Percentiles rank a stretch among this genome's conserved stretches.
phyloP scores from a whole-genome alignment of 495 filamentous ascomycete species.

The Aspergillus homomorphus region DNA sequence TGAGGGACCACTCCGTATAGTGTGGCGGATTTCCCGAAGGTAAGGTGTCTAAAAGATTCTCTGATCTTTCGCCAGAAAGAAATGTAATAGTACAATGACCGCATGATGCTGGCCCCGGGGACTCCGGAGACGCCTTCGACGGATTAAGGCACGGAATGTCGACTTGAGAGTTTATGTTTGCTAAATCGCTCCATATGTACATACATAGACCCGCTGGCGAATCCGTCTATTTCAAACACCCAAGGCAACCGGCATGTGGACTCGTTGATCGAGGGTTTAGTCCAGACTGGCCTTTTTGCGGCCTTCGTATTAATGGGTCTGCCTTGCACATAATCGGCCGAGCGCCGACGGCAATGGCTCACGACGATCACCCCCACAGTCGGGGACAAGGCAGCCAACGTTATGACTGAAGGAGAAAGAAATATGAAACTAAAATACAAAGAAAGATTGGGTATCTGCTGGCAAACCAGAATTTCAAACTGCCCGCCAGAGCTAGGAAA shows the following conservation, averaged over 20 bases:
- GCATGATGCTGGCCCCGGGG: no score
- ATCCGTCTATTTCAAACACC: background rate
- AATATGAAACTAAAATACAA: background rate
- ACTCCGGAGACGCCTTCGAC: no score
- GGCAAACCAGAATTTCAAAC: conserved; percentile 15
- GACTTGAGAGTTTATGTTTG: background rate
- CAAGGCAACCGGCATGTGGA: background rate
- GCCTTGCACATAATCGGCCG: background rate
- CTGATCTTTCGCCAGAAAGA: no score
- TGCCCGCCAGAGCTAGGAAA: conserved; percentile 17
- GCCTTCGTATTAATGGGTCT: background rate
- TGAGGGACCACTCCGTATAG: no score
- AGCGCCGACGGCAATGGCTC: background rate
- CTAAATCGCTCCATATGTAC: background rate
- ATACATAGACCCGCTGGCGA: background rate
- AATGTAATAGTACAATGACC: no score
- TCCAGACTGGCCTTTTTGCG: background rate
- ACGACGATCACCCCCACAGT: background rate
- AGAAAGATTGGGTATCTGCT: conserved; percentile 23
- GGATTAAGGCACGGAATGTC: no score
- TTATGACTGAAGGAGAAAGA: background rate
- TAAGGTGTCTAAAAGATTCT: no score
- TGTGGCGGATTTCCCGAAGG: no score
- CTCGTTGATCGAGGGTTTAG: background rate
- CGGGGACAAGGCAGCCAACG: background rate